These are phyloP conservation scores for Umbilicus rupestris DNA, from an alignment of 164 flowering plant genomes.

Conservation along the genomic window DNA sequence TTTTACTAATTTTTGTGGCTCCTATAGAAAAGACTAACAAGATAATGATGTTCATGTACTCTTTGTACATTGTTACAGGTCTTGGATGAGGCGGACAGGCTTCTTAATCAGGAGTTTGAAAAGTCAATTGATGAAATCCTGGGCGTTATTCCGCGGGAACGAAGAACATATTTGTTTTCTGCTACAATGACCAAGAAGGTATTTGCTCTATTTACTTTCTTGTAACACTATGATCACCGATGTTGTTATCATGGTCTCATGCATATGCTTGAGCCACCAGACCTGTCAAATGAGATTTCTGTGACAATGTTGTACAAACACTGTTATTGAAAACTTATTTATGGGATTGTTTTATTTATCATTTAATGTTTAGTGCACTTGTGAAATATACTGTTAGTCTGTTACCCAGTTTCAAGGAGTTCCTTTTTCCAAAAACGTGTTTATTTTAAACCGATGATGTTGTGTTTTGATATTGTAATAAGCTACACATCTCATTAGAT, in stretches of 20 bases:
- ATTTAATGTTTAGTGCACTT: too few species aligned
- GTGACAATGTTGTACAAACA: too few species aligned
- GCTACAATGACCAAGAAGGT: conserved; percentile 99
- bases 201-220: background rate
- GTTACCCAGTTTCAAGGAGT: too few species aligned
- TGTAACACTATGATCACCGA: background rate
- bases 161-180: conserved; percentile 79
- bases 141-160: conserved; percentile 59
- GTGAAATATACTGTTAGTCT: too few species aligned
- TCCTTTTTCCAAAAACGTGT: too few species aligned
- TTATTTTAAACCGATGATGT: too few species aligned
- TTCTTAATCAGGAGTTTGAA: conserved; percentile 87
- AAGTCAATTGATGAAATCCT: conserved; percentile 77
- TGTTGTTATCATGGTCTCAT: background rate
- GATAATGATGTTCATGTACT: background rate
- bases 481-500: too few species aligned
- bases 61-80: conserved; percentile 38
- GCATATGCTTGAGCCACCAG: too few species aligned
- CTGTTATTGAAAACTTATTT: too few species aligned
- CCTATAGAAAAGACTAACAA: background rate
- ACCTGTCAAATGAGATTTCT: too few species aligned
- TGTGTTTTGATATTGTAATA: too few species aligned
- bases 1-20: background rate
- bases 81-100: conserved; percentile 94
- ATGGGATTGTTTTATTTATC: too few species aligned